These are phyloP conservation scores for Castanea crenata DNA, from an alignment of 306 rosid species.

Conservation along the genomic window DNA sequence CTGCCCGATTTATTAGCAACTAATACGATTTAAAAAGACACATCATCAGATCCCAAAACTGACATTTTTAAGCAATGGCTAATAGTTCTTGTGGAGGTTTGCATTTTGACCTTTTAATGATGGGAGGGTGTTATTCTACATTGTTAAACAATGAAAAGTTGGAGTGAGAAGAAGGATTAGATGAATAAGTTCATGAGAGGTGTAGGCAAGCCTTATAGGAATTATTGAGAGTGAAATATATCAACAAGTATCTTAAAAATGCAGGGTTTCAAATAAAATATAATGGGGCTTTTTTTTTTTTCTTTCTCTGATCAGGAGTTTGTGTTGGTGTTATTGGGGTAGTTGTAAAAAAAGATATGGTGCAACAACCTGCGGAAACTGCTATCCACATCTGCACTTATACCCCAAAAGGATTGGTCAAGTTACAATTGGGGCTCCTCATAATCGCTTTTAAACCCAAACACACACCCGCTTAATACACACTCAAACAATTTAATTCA, in stretches of 20 bases:
- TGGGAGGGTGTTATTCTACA: not conserved
- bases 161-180: no score
- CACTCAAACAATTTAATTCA: no score
- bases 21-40: not conserved
- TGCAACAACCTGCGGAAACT: no score
- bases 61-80: not conserved
- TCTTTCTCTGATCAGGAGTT: not conserved
- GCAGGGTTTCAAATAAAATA: not conserved
- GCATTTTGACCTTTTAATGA: not conserved
- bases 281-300: not conserved
- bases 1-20: not conserved
- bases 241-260: not conserved
- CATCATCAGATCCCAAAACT: not conserved
- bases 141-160: not conserved
- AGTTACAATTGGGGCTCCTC: no score
- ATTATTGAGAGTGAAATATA: not conserved
- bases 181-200: no score
- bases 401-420: no score
- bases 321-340: not conserved
- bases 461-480: no score
- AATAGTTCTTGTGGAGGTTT: not conserved
- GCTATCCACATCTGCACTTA: no score
- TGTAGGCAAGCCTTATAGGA: no score
- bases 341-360: not conserved
- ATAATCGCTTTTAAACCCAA: no score